phyloP scores from a whole-genome alignment of 805 yeast species.

The Teunomyces cretensis region DNA sequence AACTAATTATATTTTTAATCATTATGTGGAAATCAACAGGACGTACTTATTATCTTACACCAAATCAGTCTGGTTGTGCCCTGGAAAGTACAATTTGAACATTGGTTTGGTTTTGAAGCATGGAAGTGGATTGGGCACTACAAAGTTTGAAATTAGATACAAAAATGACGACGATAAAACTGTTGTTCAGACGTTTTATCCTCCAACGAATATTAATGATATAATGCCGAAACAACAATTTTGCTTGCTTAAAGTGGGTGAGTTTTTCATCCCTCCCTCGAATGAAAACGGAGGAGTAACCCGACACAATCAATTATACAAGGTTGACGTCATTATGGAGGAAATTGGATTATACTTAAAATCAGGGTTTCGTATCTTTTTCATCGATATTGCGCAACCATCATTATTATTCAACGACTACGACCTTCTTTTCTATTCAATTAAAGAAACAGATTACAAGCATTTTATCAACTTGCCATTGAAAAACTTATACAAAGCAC shows the following conservation, averaged over 20 bases:
- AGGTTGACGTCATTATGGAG: conserved; percentile 49
- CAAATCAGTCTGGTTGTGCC: conserved; percentile 46
- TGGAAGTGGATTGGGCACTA: conserved; percentile 58
- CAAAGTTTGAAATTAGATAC: conserved; percentile 48
- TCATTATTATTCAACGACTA: conserved; percentile 41
- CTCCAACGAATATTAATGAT: conserved; percentile 58
- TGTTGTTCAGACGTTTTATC: conserved; percentile 44
- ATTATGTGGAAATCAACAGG: conserved; percentile 48
- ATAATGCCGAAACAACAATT: conserved; percentile 53
- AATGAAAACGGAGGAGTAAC: conserved; percentile 4
- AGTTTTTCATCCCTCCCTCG: conserved; percentile 34
- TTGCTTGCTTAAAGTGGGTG: conserved; percentile 51
- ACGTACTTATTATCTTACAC: conserved; percentile 49
- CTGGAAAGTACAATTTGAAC: conserved; percentile 51
- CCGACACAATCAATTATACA: conserved; percentile 22
- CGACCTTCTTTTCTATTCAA: conserved; percentile 42
- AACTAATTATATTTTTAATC: conserved; percentile 40
- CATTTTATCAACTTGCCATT: conserved; percentile 45
- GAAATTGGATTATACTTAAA: conserved; percentile 57
- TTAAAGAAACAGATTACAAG: conserved; percentile 41
- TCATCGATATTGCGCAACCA: conserved; percentile 44
- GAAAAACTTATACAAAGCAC: conserved; percentile 47
- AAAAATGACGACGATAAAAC: conserved; percentile 24
- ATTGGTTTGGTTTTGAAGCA: conserved; percentile 54
- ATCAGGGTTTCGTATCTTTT: conserved; percentile 48